These are phyloP conservation scores for Aspergillus bertholletiae DNA, from an alignment of 495 filamentous ascomycete genomes.

Conservation along the genomic window DNA sequence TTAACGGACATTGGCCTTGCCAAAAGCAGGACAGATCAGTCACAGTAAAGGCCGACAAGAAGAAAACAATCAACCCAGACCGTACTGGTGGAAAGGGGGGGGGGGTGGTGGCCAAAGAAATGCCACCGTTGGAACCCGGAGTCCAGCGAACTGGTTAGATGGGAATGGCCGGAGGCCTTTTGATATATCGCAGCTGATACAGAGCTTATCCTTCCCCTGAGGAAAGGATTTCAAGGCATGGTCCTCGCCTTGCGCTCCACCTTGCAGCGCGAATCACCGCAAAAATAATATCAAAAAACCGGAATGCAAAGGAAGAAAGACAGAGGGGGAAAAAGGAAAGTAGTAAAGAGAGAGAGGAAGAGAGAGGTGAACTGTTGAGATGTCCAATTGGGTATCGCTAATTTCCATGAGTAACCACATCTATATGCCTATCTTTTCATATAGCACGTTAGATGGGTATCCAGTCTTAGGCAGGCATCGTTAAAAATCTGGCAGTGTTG, in stretches of 20 bases:
- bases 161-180: conserved; percentile 12
- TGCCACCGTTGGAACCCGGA: neutral
- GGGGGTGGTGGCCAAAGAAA: neutral
- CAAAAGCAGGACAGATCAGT: conserved; percentile 19
- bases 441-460: neutral
- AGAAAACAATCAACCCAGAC: conserved; percentile 4
- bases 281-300: conserved; percentile 5
- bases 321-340: conserved; percentile 6
- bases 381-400: conserved; percentile 7
- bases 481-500: neutral
- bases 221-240: conserved; percentile 51
- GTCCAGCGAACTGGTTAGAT: conserved; percentile 5
- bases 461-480: neutral
- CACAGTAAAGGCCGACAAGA: conserved; percentile 9
- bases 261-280: conserved; percentile 45
- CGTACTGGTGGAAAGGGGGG: neutral
- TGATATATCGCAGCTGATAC: conserved; percentile 58
- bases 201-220: conserved; percentile 49
- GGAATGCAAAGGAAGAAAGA: conserved; percentile 2
- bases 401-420: neutral
- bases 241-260: conserved; percentile 56
- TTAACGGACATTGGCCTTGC: neutral
- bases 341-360: conserved; percentile 4
- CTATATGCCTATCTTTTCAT: neutral
- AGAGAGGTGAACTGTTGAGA: neutral